A percentile compares a stretch with the other conserved stretches of the same genome.
These are phyloP conservation scores for Tuber umbilicatum DNA, from an alignment of 495 filamentous ascomycete genomes.

Conservation along the genomic window DNA sequence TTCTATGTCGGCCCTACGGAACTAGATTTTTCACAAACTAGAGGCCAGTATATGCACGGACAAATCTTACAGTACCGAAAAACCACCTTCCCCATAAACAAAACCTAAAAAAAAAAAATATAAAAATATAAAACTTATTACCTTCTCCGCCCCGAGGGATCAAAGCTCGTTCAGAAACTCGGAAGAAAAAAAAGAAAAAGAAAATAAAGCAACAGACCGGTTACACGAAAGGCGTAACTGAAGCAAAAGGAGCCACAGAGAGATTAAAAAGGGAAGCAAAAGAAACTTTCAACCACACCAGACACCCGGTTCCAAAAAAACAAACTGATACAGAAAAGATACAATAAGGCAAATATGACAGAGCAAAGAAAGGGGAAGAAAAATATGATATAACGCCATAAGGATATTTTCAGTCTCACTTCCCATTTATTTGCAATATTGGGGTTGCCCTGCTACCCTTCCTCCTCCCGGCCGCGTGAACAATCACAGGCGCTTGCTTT, in stretches of 20 bases:
- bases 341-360: slow-evolving; percentile 23
- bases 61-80: neutral
- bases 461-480: slow-evolving; percentile 23
- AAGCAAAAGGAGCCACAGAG: neutral
- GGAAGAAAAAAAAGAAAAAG: slow-evolving; percentile 4
- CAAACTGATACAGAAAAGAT: slow-evolving; percentile 19
- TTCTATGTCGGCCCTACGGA: neutral
- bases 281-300: slow-evolving; percentile 23
- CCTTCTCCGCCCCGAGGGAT: neutral
- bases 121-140: neutral
- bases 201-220: slow-evolving; percentile 28
- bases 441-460: slow-evolving; percentile 28
- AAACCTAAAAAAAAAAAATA: neutral
- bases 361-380: slow-evolving; percentile 17
- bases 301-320: slow-evolving; percentile 39
- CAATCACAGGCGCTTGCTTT: slow-evolving; percentile 39
- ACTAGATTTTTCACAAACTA: neutral
- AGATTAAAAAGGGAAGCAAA: slow-evolving; percentile 5
- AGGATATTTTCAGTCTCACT: slow-evolving; percentile 26
- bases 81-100: neutral
- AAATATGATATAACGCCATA: slow-evolving; percentile 25
- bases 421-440: slow-evolving; percentile 38
- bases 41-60: neutral
- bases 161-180: neutral
- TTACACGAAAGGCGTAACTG: neutral